A percentile compares a stretch with the other conserved stretches of the same genome.
Evolutionary conservation across 176 grass and related monocot species (phyloP).

Genomic region (Oryza longistaminata): DNA sequence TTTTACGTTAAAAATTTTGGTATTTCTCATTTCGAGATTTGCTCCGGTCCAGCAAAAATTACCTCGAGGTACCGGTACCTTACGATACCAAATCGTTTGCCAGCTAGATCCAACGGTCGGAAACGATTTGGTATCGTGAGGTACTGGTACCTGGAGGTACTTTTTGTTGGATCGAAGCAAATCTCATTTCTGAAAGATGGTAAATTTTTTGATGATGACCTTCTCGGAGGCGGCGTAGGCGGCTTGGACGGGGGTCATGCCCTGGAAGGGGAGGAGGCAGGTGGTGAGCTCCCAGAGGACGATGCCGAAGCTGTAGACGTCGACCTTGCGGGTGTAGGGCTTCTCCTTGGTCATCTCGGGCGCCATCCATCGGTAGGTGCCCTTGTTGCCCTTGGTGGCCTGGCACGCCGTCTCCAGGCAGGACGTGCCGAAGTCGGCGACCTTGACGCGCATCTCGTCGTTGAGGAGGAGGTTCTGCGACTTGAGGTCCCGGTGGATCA

Average conservation of each 20-base stretch:
- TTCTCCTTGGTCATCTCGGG: conserved; percentile 98
- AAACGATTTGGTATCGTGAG: too few relatives aligned
- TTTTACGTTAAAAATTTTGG: too few relatives aligned
- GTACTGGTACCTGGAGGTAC: too few relatives aligned
- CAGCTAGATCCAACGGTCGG: too few relatives aligned
- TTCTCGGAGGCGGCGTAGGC: conserved; percentile 88
- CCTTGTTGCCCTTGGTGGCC: conserved; percentile 87
- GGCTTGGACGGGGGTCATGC: conserved; percentile 97
- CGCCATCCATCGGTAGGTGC: conserved; percentile 98
- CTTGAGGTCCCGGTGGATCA: conserved; percentile 96
- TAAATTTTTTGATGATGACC: conserved; percentile 27
- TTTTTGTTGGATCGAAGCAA: too few relatives aligned
- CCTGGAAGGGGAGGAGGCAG: conserved; percentile 87
- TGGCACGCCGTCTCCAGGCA: conserved; percentile 82
- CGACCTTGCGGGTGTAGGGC: conserved; percentile 90
- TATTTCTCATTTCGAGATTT: too few relatives aligned
- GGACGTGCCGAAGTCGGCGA: conserved; percentile 92
- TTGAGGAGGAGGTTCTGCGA: conserved; percentile 96
- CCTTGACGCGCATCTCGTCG: conserved; percentile 97
- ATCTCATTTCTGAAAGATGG: too few relatives aligned
- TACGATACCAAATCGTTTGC: too few relatives aligned
- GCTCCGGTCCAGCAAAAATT: too few relatives aligned
- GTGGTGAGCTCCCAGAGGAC: conserved; percentile 99
- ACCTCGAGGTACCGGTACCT: too few relatives aligned
- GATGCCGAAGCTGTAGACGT: conserved; percentile 99